These are phyloP conservation scores for Odontarrhena argentea DNA, from an alignment of 345 rosid species.

Conservation along the genomic window DNA sequence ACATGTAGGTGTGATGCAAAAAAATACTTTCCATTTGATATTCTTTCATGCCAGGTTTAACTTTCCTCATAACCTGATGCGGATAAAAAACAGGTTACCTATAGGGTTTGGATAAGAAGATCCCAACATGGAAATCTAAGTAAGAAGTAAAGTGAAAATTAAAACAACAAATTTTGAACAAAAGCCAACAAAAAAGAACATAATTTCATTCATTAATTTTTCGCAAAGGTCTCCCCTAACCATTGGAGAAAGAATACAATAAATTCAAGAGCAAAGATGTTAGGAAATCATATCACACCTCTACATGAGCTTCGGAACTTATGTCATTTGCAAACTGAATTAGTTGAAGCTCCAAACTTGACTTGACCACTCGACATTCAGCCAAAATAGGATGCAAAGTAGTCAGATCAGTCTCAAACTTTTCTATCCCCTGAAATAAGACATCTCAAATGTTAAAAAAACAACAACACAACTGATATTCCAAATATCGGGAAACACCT, in stretches of 20 bases:
- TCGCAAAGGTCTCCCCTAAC: not conserved
- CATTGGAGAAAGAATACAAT: not conserved
- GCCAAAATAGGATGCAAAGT: slow-evolving; percentile 86
- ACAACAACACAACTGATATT: slow-evolving; percentile 5
- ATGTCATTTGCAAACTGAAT: slow-evolving; percentile 94
- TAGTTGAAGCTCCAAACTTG: slow-evolving; percentile 75
- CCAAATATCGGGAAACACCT: not conserved
- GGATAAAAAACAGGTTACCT: not conserved
- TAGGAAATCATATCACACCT: slow-evolving; percentile 51
- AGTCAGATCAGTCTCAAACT: slow-evolving; percentile 65
- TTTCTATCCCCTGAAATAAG: slow-evolving; percentile 68
- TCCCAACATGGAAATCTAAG: not conserved
- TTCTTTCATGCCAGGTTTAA: slow-evolving; percentile 68
- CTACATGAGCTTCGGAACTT: slow-evolving; percentile 94
- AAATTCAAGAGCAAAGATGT: not conserved
- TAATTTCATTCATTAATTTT: not conserved
- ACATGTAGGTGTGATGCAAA: slow-evolving; percentile 91
- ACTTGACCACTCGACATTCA: slow-evolving; percentile 89
- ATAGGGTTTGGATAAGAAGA: slow-evolving; percentile 11
- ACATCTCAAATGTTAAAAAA: slow-evolving; percentile 5
- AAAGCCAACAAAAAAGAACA: slow-evolving; percentile 3
- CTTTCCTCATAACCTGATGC: slow-evolving; percentile 77
- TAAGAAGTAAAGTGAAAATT: not conserved
- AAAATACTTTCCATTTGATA: slow-evolving; percentile 95
- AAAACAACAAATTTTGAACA: not conserved